Evolutionary conservation across 805 yeast species (phyloP), one percentile per base, ranked within the genome.

Genomic region (Danielia reshetovae): DNA sequence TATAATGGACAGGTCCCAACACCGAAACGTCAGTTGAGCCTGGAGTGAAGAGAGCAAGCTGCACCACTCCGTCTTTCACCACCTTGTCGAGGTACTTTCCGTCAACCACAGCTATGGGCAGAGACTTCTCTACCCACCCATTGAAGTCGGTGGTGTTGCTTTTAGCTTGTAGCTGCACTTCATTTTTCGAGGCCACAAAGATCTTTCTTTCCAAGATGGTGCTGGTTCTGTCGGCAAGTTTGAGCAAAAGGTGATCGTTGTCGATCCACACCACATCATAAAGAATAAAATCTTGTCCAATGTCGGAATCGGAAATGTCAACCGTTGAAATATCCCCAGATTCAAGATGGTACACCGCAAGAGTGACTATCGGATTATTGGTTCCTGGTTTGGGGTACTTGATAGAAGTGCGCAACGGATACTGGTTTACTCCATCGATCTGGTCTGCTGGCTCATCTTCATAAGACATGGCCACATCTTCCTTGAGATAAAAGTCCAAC

Each of bases 361-460:
- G 53, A 4, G 71, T 58, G 3, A 79, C 62, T 5, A 51, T 50
- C 0, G 95, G 90, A 48, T 81, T 79, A 0, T 60, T 45, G 19
- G 68, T 68, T 0, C 93, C 93, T 2, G 90, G 84, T 50, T 79
- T 82, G 1, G 95, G 89, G 53, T 85, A 85, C 43, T 74, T 77
- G 33, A 82, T 55, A 8, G 57, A 43, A 16, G 66, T 58, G 7
- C 59, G 44, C 4, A 50, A 47, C 1, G 85, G 85, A 49, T 80
- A 81, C 31, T 64, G 67, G 29, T 58, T 50, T 15, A 47, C 33
- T 14, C 37, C 41, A 5, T 49, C 49, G 3, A 38, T 38, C 11
- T 14, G 16, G 2, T 15, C 27, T 2, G 24, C 12, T 2, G 7
- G n/a, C 5, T 13, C 14, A n/a, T 36, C 39, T 3, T 27, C 29